Evolutionary conservation across 202 grass and related monocot genomes (phyloP), one percentile per base, ranked within the genome.

Genomic region (Miscanthus sacchariflorus): DNA sequence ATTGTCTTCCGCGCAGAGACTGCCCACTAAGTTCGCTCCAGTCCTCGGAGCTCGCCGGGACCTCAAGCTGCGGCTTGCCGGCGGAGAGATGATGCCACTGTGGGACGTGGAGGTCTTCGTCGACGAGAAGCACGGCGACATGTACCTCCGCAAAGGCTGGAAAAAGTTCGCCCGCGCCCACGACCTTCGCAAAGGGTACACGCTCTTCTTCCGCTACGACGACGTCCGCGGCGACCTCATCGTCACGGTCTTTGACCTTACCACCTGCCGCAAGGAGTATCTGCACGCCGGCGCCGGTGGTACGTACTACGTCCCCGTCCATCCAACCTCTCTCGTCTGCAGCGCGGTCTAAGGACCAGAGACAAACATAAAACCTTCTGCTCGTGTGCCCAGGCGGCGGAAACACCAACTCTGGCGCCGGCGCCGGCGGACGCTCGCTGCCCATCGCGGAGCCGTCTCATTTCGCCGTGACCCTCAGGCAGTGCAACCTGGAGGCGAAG

Each of bases 141-240:
- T 70, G 69, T 80, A 80, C 69, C 81, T 91, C 46, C 59, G 1
- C 58, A 4, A n/a, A 23, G 86, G 90, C 0, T 91, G 89, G 89
- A 43, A 38, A 25, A 50, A 68, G 81, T 87, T 91, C 76, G 69
- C 48, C 68, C 38, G 81, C 15, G 63, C 21, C 0, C 81, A 87
- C 76, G 81, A 70, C 68, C 36, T 91, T 6, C 33, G 25, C 5
- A 64, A 21, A 11, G 90, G 86, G 0, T 17, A 81, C 81, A 18
- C 70, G 9, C 90, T 91, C 9, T 42, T 91, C 30, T 91, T 91
- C 81, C 72, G 23, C 76, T 91, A 65, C 77, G 70, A 85, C 70
- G 64, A 12, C 78, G 38, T 3, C 81, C 23, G 13, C 23, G 40
- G 17, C 30, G 33, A 35, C 63, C 78, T 88, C 86, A 30, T 59